Base-by-base conservation (phyloP, 75 land plant genomes). In the Chamaecyparis obtusa region DNA sequence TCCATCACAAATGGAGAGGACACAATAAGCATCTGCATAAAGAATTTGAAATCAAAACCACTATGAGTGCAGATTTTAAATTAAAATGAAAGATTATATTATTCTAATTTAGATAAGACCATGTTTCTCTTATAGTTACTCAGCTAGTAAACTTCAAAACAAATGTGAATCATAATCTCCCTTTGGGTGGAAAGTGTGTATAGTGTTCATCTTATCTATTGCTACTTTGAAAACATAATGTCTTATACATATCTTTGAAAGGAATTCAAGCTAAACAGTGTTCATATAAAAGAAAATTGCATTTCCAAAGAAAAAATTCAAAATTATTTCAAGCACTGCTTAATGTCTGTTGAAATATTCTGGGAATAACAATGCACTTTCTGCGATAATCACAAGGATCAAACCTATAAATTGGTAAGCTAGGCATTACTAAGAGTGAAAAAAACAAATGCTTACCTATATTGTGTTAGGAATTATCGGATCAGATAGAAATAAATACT, bases 61-160 rank as follows among this genome's bases (percentile, higher is more conserved):
- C 83, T 44, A 41, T 19, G 46, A 44, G 48, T 81, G 83, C 83
- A 80, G 27, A 24, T 80, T 27, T 80, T 80, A 9, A 80, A 78
- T 78, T 21, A 37, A 78, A 24, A 69, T 69, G 15, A 36, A 39
- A 16, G 15, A 77, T 36, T 7, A 37, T 77, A 77, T 19, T 3
- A 37, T 30, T 41, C 81, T 9, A 39, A 21, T n/a, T n/a, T n/a
- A n/a, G n/a, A n/a, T n/a, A 43, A 80, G 30, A 19, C 46, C 43
- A 39, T 79, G 43, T 79, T 41, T 79, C n/a, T 46, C 44, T 79
- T 39, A 21, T 36, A 79, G 27, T 10, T 37, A 80, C 43, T 80
- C 79, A 79, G 82, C 82, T 9, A 79, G 46, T 19, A 79, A 39
- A 43, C 83, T 80, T 80, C 49, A 1, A 43, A 24, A 10, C 43